phyloP scores from a whole-genome alignment of 176 grass and related monocot species.

The Eragrostis nindensis region DNA sequence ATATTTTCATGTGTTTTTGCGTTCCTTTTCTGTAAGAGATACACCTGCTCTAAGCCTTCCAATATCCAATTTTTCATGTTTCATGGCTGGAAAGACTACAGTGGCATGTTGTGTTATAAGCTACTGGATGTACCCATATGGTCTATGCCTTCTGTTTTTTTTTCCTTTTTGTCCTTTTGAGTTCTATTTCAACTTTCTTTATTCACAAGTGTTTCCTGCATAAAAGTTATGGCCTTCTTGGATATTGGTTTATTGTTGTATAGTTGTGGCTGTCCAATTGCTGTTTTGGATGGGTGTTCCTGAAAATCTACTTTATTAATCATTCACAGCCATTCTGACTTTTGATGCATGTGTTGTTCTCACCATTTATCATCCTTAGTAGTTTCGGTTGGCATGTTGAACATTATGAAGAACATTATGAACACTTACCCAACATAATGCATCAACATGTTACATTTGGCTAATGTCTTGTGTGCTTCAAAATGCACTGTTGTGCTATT shows the following conservation, averaged over 20 bases:
- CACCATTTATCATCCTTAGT: not conserved
- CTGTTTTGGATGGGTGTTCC: conserved; percentile 2
- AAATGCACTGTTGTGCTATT: conserved; percentile 2
- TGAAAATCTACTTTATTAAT: conserved; percentile 17
- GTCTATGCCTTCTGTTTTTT: not conserved
- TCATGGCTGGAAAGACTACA: not conserved
- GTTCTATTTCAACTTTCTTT: no score
- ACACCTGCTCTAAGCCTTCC: conserved; percentile 2
- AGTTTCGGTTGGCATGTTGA: no score
- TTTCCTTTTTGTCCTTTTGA: conserved; percentile 19
- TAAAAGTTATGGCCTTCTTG: no score
- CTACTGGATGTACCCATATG: not conserved
- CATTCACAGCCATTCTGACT: not conserved
- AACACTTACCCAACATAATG: not conserved
- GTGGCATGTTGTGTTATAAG: conserved; percentile 25
- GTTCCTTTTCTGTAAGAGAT: conserved; percentile 10
- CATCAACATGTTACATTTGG: conserved; percentile 13
- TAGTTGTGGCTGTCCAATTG: no score
- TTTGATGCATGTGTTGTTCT: not conserved
- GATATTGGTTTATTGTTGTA: no score
- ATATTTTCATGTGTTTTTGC: conserved; percentile 23
- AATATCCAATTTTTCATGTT: not conserved
- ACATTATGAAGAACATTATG: not conserved
- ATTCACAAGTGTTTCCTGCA: no score
- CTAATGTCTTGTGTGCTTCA: not conserved